Conservation (phyloP, 495 filamentous ascomycete species). For the Penicillium arizonense region DNA sequence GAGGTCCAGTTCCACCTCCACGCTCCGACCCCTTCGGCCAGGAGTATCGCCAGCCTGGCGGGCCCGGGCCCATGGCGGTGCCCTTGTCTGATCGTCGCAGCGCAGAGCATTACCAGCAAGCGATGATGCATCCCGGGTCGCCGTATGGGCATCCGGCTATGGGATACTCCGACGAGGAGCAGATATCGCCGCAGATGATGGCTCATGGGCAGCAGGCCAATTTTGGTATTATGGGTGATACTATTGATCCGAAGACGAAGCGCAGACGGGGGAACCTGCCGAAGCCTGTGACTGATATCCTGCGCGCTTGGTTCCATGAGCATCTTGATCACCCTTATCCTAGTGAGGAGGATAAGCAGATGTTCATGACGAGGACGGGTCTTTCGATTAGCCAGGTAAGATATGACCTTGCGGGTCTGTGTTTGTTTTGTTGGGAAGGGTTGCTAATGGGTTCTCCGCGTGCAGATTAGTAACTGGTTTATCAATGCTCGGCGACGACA, state of each 20-base stretch:
- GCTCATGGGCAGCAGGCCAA: constrained; percentile 37
- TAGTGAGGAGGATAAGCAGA: constrained; percentile 86
- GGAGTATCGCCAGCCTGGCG: constrained; percentile 24
- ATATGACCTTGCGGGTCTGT: background rate
- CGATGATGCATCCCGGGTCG: constrained; percentile 30
- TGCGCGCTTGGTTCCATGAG: constrained; percentile 75
- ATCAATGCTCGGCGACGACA: constrained; percentile 85
- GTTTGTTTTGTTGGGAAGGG: too few relatives aligned
- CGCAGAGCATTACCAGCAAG: constrained; percentile 25
- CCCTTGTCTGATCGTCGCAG: constrained; percentile 26
- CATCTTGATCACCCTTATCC: constrained; percentile 85
- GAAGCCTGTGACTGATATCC: constrained; percentile 77
- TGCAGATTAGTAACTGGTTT: constrained; percentile 91
- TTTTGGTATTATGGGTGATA: constrained; percentile 46
- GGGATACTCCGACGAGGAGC: constrained; percentile 36
- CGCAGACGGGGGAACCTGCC: constrained; percentile 80
- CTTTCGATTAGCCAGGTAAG: constrained; percentile 77
- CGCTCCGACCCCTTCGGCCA: constrained; percentile 31
- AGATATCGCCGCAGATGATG: constrained; percentile 28
- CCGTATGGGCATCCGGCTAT: constrained; percentile 31
- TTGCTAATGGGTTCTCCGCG: too few relatives aligned
- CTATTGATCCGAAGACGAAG: constrained; percentile 49
- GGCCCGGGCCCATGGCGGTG: constrained; percentile 13
- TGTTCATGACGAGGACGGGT: constrained; percentile 71
- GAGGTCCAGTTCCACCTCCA: constrained; percentile 7